These are phyloP conservation scores for Microstegium vimineum DNA, from an alignment of 176 grass and related monocot genomes.

Conservation along the genomic window DNA sequence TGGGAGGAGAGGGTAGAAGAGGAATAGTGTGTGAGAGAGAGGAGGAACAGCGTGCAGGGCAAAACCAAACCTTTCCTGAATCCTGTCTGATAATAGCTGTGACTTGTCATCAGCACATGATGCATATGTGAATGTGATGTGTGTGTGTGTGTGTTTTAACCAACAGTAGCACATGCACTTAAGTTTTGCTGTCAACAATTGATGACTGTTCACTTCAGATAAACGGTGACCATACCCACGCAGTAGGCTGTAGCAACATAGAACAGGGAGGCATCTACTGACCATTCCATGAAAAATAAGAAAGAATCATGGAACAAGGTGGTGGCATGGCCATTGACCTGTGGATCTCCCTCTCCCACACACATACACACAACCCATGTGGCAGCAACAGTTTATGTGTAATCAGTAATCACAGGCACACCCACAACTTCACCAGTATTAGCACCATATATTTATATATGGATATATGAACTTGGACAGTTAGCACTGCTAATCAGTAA, in stretches of 20 bases:
- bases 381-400: conserved; percentile 24
- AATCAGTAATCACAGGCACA: conserved; percentile 34
- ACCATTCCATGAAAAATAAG: conserved; percentile 13
- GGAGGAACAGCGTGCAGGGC: background rate
- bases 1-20: background rate
- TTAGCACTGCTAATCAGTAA: conserved; percentile 36
- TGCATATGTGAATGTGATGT: background rate
- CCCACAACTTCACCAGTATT: conserved; percentile 9
- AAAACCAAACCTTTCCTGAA: conserved; percentile 24
- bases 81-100: background rate
- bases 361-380: conserved; percentile 14
- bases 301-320: conserved; percentile 14
- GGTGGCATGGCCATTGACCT: conserved; percentile 34
- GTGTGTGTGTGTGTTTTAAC: background rate
- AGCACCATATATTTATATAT: conserved; percentile 1
- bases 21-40: background rate
- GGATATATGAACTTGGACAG: conserved; percentile 4
- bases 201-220: conserved; percentile 10
- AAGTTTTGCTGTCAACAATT: background rate
- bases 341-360: background rate
- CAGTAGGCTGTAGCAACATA: background rate
- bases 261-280: conserved; percentile 9
- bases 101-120: background rate
- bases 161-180: background rate
- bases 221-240: conserved; percentile 6